Percentiles rank a stretch among this genome's conserved stretches.
Conservation (phyloP, 2,329 filamentous ascomycete genomes). For the Penicillium aurantiogriseum region DNA sequence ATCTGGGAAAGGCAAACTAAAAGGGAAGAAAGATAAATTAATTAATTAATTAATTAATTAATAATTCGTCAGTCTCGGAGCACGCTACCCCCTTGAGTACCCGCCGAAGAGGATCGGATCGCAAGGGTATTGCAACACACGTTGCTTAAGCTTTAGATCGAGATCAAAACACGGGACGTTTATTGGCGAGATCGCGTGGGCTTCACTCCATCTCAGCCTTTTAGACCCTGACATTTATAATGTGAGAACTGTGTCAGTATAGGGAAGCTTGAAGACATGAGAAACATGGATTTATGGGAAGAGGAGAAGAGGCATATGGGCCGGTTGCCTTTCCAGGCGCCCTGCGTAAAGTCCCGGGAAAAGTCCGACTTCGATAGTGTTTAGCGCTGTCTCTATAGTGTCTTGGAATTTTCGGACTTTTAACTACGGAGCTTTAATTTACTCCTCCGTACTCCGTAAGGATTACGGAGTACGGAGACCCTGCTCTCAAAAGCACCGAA, state of each 20-base stretch:
- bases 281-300: not conserved
- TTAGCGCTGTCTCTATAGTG: not conserved
- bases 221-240: not conserved
- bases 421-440: not conserved
- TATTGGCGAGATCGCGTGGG: conserved; percentile 21
- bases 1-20: not conserved
- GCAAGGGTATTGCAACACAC: conserved; percentile 9
- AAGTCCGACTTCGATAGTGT: not conserved
- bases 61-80: conserved; percentile 12
- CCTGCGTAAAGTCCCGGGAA: conserved; percentile 16
- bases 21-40: not conserved
- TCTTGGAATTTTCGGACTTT: not conserved
- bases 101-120: conserved; percentile 4
- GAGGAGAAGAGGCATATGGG: not conserved
- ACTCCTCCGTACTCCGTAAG: no score
- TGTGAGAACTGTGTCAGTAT: not conserved
- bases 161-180: conserved; percentile 23
- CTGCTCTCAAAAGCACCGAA: not conserved
- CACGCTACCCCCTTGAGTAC: conserved; percentile 18
- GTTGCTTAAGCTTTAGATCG: conserved; percentile 27
- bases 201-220: conserved; percentile 1
- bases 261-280: conserved; percentile 2
- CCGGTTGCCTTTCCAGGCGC: conserved; percentile 24
- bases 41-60: not conserved
- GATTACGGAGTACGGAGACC: no score